Evolutionary conservation across 805 yeast species (phyloP).

Genomic region (Sugiyamaella qingdaonensis): DNA sequence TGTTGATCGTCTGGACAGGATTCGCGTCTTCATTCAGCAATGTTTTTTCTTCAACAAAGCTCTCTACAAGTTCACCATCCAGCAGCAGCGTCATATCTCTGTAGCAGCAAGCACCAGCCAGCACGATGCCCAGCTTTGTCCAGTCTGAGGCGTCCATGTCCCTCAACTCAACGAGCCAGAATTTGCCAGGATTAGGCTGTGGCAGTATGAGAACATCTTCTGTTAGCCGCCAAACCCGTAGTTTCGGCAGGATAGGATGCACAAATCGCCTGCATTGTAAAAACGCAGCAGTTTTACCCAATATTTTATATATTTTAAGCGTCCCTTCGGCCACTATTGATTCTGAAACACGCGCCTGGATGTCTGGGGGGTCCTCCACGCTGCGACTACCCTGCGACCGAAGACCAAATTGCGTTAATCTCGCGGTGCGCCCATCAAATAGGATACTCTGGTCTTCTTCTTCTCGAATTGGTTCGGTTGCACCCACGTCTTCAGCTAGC

Average conservation of each 20-base stretch:
- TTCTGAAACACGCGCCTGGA: slow-evolving; percentile 9
- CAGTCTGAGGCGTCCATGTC: neutral
- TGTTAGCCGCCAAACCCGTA: slow-evolving; percentile 52
- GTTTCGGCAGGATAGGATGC: slow-evolving; percentile 67
- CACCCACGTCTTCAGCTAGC: neutral
- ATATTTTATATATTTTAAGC: slow-evolving; percentile 56
- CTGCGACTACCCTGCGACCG: neutral
- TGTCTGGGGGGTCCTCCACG: slow-evolving; percentile 5
- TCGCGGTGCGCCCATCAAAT: slow-evolving; percentile 17
- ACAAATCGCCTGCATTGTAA: slow-evolving; percentile 64
- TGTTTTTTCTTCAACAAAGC: neutral
- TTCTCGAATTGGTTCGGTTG: neutral
- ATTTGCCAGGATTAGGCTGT: slow-evolving; percentile 68
- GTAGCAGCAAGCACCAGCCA: slow-evolving; percentile 17
- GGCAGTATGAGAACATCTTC: slow-evolving; percentile 54
- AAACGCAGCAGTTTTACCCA: slow-evolving; percentile 54
- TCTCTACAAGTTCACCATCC: neutral
- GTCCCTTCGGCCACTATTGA: slow-evolving; percentile 54
- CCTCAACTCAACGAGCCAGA: slow-evolving; percentile 52
- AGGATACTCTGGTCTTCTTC: slow-evolving; percentile 13
- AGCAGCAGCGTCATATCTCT: slow-evolving; percentile 2
- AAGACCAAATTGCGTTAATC: slow-evolving; percentile 18
- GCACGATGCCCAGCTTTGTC: slow-evolving; percentile 13
- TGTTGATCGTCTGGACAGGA: neutral
- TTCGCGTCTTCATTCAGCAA: neutral